A percentile compares a stretch with the other conserved stretches of the same genome.
Conservation (phyloP, 345 rosid species). For the Pelargonium nanum region DNA sequence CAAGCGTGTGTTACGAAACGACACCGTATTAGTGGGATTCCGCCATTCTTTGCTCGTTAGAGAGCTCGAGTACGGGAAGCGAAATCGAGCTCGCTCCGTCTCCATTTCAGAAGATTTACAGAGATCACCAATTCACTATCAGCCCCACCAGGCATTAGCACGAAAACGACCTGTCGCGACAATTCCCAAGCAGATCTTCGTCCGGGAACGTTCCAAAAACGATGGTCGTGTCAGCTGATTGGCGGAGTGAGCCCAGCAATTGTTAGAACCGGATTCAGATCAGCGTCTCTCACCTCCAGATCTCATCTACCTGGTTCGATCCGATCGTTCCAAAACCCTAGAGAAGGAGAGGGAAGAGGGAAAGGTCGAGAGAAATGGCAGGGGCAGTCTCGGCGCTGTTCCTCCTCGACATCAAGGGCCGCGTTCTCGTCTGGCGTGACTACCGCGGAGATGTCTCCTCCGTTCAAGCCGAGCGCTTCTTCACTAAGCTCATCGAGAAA, state of each 20-base stretch:
- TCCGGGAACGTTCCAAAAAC: no score
- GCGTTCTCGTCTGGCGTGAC: conserved; percentile 90
- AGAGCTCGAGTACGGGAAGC: no score
- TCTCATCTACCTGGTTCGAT: not conserved
- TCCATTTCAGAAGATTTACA: no score
- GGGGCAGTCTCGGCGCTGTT: conserved; percentile 95
- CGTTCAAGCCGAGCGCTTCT: conserved; percentile 79
- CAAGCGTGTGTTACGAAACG: no score
- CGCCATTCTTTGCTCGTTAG: no score
- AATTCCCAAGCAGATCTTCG: no score
- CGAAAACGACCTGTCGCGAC: not conserved
- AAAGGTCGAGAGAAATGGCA: conserved; percentile 43
- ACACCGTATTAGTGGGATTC: no score
- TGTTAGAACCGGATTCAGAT: not conserved
- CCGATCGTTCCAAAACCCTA: not conserved
- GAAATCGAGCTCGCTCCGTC: no score
- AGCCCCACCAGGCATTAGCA: not conserved
- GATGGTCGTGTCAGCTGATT: not conserved
- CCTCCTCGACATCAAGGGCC: conserved; percentile 84
- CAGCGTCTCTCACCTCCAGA: not conserved
- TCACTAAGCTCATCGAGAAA: conserved; percentile 90
- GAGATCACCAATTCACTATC: not conserved
- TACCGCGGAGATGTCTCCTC: conserved; percentile 90
- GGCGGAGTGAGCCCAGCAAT: not conserved
- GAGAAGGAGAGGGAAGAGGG: not conserved